phyloP scores from a whole-genome alignment of 2,329 filamentous ascomycete genomes.

The Paecilomyces variotii region DNA sequence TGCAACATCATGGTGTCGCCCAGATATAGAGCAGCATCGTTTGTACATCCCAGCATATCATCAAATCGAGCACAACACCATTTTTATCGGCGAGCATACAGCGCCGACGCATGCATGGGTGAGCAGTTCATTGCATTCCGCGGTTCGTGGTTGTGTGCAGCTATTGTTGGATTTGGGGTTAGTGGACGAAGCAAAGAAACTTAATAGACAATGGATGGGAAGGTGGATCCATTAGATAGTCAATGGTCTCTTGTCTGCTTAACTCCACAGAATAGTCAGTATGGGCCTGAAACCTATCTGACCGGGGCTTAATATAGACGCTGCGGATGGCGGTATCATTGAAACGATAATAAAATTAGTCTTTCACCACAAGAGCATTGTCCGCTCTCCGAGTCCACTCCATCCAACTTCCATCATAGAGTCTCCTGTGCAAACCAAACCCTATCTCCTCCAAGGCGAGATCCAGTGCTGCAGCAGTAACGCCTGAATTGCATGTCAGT shows the following conservation, averaged over 20 bases:
- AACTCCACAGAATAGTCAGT: background rate
- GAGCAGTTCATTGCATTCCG: conserved; percentile 21
- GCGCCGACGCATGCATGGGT: conserved; percentile 29
- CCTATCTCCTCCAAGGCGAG: conserved; percentile 14
- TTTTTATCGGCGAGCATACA: conserved; percentile 30
- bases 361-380: background rate
- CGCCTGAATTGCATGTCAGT: conserved; percentile 22
- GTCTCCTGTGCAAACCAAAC: conserved; percentile 9
- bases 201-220: conserved; percentile 59
- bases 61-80: conserved; percentile 24
- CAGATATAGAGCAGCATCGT: conserved; percentile 23
- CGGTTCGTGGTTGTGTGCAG: conserved; percentile 22
- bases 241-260: background rate
- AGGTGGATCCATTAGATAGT: conserved; percentile 46
- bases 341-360: background rate
- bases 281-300: background rate
- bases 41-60: conserved; percentile 27
- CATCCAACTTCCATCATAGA: conserved; percentile 27
- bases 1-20: conserved; percentile 22
- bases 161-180: conserved; percentile 48
- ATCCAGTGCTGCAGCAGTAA: conserved; percentile 20
- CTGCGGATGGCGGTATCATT: background rate
- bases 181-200: conserved; percentile 60
- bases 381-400: conserved; percentile 18
- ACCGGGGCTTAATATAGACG: background rate